A percentile compares a stretch with the other conserved stretches of the same genome.
These are phyloP conservation scores for Mayamaea pseudoterrestris DNA, from an alignment of 108 stramenopile genomes.

Conservation along the genomic window DNA sequence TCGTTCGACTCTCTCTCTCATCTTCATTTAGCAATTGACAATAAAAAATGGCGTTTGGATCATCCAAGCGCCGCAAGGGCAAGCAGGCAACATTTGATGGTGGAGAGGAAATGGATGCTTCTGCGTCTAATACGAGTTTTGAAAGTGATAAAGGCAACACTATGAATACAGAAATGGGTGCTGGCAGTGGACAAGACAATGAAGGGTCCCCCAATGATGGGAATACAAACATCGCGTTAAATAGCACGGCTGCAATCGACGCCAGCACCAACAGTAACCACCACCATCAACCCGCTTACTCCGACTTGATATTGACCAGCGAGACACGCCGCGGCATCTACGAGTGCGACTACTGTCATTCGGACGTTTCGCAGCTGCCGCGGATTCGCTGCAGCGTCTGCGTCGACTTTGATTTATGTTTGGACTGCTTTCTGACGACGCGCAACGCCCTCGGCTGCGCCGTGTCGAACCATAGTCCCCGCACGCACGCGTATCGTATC, in stretches of 20 bases:
- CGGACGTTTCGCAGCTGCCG: slow-evolving; percentile 67
- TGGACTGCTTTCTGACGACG: slow-evolving; percentile 68
- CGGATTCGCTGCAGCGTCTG: slow-evolving; percentile 78
- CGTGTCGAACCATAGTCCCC: slow-evolving; percentile 33
- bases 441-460: slow-evolving; percentile 23
- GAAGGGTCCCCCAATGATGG: too few relatives aligned
- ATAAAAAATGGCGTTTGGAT: not conserved
- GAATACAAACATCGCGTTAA: too few relatives aligned
- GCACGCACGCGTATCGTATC: slow-evolving; percentile 63
- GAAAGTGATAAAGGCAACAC: too few relatives aligned
- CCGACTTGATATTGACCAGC: slow-evolving; percentile 46
- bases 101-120: too few relatives aligned
- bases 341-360: slow-evolving; percentile 85
- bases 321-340: slow-evolving; percentile 61
- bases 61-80: slow-evolving; percentile 1
- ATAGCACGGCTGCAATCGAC: too few relatives aligned
- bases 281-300: too few relatives aligned
- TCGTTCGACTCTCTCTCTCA: too few relatives aligned
- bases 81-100: not conserved
- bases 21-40: too few relatives aligned
- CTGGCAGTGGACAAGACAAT: too few relatives aligned
- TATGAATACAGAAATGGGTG: too few relatives aligned
- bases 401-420: slow-evolving; percentile 77
- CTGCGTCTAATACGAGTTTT: too few relatives aligned
- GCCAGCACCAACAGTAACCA: too few relatives aligned